Conservation (phyloP, 306 rosid species). For the Rubus parviflorus region DNA sequence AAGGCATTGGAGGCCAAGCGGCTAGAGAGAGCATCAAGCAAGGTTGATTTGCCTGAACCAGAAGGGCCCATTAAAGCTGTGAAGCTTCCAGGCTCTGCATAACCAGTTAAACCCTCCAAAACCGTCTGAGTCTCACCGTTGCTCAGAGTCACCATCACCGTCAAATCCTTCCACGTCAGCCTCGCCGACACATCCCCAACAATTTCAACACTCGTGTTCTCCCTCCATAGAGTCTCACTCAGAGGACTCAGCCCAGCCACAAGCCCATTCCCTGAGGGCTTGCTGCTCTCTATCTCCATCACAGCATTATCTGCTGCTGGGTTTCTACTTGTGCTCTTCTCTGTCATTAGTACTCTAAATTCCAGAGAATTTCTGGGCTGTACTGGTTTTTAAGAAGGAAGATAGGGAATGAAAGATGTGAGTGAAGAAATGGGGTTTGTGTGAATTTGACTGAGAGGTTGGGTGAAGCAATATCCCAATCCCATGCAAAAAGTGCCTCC, state of each 20-base stretch:
- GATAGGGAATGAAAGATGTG: slow-evolving; percentile 45
- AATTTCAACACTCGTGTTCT: slow-evolving; percentile 54
- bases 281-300: slow-evolving; percentile 78
- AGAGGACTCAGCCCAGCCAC: slow-evolving; percentile 62
- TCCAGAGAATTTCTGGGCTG: not conserved
- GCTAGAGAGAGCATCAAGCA: slow-evolving; percentile 92
- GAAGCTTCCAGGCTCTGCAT: slow-evolving; percentile 90
- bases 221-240: slow-evolving; percentile 94
- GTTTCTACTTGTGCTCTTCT: slow-evolving; percentile 24
- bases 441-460: slow-evolving; percentile 52
- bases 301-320: slow-evolving; percentile 23
- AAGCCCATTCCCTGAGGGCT: slow-evolving; percentile 46
- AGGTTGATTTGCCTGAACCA: slow-evolving; percentile 92
- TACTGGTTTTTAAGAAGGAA: slow-evolving; percentile 2
- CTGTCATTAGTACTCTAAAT: not conserved
- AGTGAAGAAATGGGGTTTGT: slow-evolving; percentile 44
- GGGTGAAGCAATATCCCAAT: not conserved
- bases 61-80: slow-evolving; percentile 99
- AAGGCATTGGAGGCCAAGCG: slow-evolving; percentile 93
- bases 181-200: slow-evolving; percentile 89
- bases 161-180: slow-evolving; percentile 95
- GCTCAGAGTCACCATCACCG: slow-evolving; percentile 76
- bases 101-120: slow-evolving; percentile 75
- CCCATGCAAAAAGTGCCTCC: slow-evolving; percentile 56
- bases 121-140: slow-evolving; percentile 90